These are phyloP conservation scores for Hamigera avellanea DNA, from an alignment of 495 filamentous ascomycete genomes.

Conservation along the genomic window DNA sequence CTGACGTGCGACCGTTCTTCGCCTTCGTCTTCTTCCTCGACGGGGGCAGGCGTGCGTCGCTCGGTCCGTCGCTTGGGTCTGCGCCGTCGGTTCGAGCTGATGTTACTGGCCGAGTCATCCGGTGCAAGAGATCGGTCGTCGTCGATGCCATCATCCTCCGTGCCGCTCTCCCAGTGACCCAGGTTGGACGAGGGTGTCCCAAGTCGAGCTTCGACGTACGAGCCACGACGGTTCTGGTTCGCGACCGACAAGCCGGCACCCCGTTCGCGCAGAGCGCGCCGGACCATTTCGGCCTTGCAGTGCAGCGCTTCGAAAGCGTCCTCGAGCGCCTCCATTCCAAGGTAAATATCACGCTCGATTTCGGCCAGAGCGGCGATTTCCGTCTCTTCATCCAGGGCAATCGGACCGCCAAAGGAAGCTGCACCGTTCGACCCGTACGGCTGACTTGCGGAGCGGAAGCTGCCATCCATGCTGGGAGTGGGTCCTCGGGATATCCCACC, in stretches of 20 bases:
- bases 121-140: constrained; percentile 57
- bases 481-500: constrained; percentile 27
- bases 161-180: constrained; percentile 34
- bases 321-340: constrained; percentile 87
- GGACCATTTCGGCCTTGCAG: constrained; percentile 68
- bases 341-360: constrained; percentile 86
- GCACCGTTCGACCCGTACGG: constrained; percentile 16
- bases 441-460: constrained; percentile 21
- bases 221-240: constrained; percentile 56
- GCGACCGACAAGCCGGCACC: constrained; percentile 68
- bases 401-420: constrained; percentile 46
- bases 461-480: constrained; percentile 17
- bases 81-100: constrained; percentile 60
- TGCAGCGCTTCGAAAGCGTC: constrained; percentile 93
- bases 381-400: constrained; percentile 86
- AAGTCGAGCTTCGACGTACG: constrained; percentile 37
- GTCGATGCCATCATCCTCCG: constrained; percentile 50
- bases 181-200: constrained; percentile 44
- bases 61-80: constrained; percentile 59
- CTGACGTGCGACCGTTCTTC: constrained; percentile 14
- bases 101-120: constrained; percentile 73
- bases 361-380: constrained; percentile 84
- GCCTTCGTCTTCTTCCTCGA: constrained; percentile 74
- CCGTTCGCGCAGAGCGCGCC: constrained; percentile 66
- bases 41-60: constrained; percentile 68